Evolutionary conservation across 495 filamentous ascomycete genomes (phyloP), one percentile per base, ranked within the genome.

Genomic region (Penicillium angulare): DNA sequence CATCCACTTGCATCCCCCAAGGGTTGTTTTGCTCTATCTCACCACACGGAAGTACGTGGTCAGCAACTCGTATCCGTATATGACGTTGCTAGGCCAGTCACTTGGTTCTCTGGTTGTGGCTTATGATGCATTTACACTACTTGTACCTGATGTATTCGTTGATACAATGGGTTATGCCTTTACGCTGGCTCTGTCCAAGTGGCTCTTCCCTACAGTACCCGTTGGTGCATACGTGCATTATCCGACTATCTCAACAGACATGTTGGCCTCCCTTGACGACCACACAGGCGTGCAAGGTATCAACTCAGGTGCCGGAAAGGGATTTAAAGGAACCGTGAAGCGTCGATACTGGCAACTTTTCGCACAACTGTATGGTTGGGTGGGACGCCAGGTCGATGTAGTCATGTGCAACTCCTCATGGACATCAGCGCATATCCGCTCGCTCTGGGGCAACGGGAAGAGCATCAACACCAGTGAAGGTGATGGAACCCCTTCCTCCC

Each of bases 151-250:
- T 63, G 80, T 97, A 43, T 96, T 96, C 57, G 78, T 98, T 58
- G 93, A 98, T 63, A 98, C 93, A 5, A 96, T 97, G 92, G 93
- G 93, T 56, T 97, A 97, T 66, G 89, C 92, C 17, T 98, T 97
- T 66, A 79, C 88, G 2, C 77, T 96, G 9, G 89, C 87, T 4
- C 72, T 96, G 10, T 85, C 79, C 70, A 95, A 92, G 60, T 79
- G 85, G 38, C 78, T 97, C 17, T 97, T 98, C 69, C 86, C 79
- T 1, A 64, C 71, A 12, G 82, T 97, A 16, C 91, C 95, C 3
- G 95, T 89, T 2, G 89, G 79, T 27, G 93, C 93, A 12, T 98
- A 98, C 61, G 92, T 98, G 2, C 93, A 98, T 67, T 98, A 97
- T 64, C 93, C 93, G 5, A 97, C 93, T 38, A 98, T 98, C 39